Evolutionary conservation across 768 basidiomycete genomes (phyloP).

Genomic region (Butyriboletus loyo): DNA sequence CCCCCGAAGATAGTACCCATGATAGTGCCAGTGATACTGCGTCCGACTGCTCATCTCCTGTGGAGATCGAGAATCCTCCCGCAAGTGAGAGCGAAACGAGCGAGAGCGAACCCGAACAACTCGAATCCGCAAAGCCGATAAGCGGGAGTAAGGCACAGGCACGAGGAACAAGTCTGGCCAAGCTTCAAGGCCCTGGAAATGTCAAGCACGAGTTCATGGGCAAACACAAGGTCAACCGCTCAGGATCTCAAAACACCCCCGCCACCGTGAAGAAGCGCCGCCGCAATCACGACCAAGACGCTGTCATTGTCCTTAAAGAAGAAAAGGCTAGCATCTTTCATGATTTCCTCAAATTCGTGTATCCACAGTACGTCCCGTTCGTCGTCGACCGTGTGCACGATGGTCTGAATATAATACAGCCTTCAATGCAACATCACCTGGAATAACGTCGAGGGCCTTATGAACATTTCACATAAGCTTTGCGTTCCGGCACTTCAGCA

Average conservation of each 20-base stretch:
- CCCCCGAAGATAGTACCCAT: slow-evolving; percentile 48
- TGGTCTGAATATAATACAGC: slow-evolving; percentile 34
- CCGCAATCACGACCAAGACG: slow-evolving; percentile 58
- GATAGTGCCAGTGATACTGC: slow-evolving; percentile 33
- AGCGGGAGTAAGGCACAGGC: slow-evolving; percentile 36
- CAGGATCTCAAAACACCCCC: slow-evolving; percentile 33
- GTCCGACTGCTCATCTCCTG: slow-evolving; percentile 42
- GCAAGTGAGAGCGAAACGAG: slow-evolving; percentile 33
- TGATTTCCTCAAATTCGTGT: slow-evolving; percentile 90
- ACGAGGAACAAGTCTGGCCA: slow-evolving; percentile 54
- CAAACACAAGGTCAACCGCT: slow-evolving; percentile 18
- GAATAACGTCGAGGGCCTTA: slow-evolving; percentile 90
- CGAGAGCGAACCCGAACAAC: slow-evolving; percentile 36
- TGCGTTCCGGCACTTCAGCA: slow-evolving; percentile 78
- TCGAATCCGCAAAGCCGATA: slow-evolving; percentile 12
- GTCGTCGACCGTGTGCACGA: background rate
- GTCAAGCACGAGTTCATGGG: slow-evolving; percentile 23
- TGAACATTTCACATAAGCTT: slow-evolving; percentile 89
- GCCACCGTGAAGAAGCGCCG: slow-evolving; percentile 42
- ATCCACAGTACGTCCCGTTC: slow-evolving; percentile 71
- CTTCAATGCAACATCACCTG: slow-evolving; percentile 92
- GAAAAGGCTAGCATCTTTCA: slow-evolving; percentile 89
- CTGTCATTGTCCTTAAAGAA: slow-evolving; percentile 86
- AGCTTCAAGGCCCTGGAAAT: slow-evolving; percentile 44
- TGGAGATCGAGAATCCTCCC: slow-evolving; percentile 36